These are phyloP conservation scores for Candida loeiensis DNA, from an alignment of 805 yeast species.

Conservation along the genomic window DNA sequence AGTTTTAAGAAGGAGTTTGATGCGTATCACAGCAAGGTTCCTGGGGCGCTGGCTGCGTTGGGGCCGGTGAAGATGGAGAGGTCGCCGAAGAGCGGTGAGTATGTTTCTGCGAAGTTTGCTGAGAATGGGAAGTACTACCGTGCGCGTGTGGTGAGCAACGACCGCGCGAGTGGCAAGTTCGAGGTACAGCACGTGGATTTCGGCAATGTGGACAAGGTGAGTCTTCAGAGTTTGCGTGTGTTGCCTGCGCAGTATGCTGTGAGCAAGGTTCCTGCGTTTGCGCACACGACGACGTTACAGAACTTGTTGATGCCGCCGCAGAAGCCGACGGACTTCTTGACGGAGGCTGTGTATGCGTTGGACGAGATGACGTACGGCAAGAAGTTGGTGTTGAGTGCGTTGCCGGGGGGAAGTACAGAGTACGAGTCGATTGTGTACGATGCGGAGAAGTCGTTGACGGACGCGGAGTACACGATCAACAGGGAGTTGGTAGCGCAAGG, in stretches of 20 bases:
- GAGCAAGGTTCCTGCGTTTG: conserved; percentile 46
- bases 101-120: conserved; percentile 51
- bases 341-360: conserved; percentile 51
- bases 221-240: conserved; percentile 43
- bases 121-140: conserved; percentile 57
- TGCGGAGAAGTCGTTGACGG: conserved; percentile 48
- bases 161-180: conserved; percentile 40
- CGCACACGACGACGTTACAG: conserved; percentile 52
- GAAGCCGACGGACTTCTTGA: conserved; percentile 50
- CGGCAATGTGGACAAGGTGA: conserved; percentile 50
- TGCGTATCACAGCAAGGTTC: conserved; percentile 37
- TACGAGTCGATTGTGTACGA: conserved; percentile 54
- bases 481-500: conserved; percentile 57
- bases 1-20: conserved; percentile 48
- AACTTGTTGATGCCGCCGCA: conserved; percentile 56
- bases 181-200: conserved; percentile 60
- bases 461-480: conserved; percentile 58
- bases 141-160: conserved; percentile 48
- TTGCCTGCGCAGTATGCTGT: conserved; percentile 50
- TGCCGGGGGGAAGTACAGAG: conserved; percentile 42
- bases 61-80: conserved; percentile 34
- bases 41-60: conserved; percentile 34
- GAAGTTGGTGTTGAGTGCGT: conserved; percentile 52
- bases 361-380: conserved; percentile 52
- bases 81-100: conserved; percentile 52